Evolutionary conservation across 2,329 filamentous ascomycete genomes (phyloP).

Genomic region (Cercospora sp.): DNA sequence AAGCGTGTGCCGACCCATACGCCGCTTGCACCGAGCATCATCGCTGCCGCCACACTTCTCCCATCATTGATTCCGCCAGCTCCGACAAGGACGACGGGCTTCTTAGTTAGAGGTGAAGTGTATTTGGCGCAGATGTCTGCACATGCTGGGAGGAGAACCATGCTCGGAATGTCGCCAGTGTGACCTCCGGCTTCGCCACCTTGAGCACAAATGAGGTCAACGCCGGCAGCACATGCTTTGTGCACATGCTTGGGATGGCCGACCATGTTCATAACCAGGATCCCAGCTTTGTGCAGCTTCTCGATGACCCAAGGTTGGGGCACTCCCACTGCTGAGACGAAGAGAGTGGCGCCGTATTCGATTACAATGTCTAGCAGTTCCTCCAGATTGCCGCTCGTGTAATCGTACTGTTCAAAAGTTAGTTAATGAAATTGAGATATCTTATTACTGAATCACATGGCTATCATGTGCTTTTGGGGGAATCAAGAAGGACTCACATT

Average conservation of each 20-base stretch:
- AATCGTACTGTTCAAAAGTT: conserved; percentile 74
- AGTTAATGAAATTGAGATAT: no score
- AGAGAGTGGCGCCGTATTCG: conserved; percentile 81
- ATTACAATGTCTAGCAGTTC: conserved; percentile 89
- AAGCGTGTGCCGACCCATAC: conserved; percentile 98
- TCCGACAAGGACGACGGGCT: conserved; percentile 84
- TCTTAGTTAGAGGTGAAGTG: conserved; percentile 81
- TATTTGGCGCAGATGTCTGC: conserved; percentile 76
- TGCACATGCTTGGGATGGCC: conserved; percentile 97
- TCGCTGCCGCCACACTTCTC: conserved; percentile 79
- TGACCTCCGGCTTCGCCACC: conserved; percentile 88
- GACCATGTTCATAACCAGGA: conserved; percentile 99
- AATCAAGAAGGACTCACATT: no score
- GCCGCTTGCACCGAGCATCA: conserved; percentile 87
- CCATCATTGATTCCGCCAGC: conserved; percentile 92
- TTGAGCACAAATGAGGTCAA: conserved; percentile 95
- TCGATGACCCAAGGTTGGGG: conserved; percentile 86
- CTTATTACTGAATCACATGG: no score
- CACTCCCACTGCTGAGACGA: conserved; percentile 92
- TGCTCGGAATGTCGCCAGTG: conserved; percentile 78
- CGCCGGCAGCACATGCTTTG: conserved; percentile 87
- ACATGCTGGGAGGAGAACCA: conserved; percentile 86
- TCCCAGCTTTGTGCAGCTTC: conserved; percentile 77
- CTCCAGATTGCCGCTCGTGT: conserved; percentile 95
- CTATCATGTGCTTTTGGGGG: no score